These are phyloP conservation scores for Fusarium anthophilum DNA, from an alignment of 2,329 filamentous ascomycete genomes.

Conservation along the genomic window DNA sequence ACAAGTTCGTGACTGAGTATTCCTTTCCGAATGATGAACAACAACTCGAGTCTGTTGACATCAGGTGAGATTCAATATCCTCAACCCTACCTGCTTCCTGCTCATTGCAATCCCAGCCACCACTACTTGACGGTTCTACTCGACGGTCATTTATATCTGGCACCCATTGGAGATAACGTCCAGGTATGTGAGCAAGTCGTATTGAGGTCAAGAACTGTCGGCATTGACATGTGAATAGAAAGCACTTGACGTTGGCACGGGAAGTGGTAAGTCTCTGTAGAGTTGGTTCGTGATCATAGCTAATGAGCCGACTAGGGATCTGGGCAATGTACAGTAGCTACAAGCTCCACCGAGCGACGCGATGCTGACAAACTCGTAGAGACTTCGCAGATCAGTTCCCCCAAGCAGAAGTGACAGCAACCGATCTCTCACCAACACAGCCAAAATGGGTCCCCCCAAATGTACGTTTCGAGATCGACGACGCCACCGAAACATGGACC, in stretches of 20 bases:
- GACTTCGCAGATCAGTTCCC: conserved; percentile 27
- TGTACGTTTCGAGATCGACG: conserved; percentile 20
- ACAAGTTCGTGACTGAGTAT: conserved; percentile 19
- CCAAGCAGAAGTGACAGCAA: conserved; percentile 3
- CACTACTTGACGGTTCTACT: conserved; percentile 20
- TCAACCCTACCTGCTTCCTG: accelerated
- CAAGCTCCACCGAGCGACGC: accelerated
- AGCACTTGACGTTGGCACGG: conserved; percentile 11
- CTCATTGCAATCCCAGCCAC: not conserved
- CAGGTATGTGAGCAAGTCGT: not conserved
- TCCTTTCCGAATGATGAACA: conserved; percentile 23
- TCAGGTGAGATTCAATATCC: not conserved
- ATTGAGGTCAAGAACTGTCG: too few species aligned
- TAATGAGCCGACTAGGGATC: not conserved
- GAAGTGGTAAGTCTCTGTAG: not conserved
- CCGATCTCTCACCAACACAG: conserved; percentile 19
- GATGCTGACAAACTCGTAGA: not conserved
- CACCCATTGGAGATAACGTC: not conserved
- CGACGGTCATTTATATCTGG: conserved; percentile 2
- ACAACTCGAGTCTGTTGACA: conserved; percentile 20
- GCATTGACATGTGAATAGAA: not conserved
- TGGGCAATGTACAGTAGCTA: not conserved
- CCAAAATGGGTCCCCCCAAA: conserved; percentile 25
- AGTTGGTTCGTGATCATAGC: accelerated
- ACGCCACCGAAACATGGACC: conserved; percentile 17